These are phyloP conservation scores for Spergularia azorica DNA, from an alignment of 179 eudicot species.

Conservation along the genomic window DNA sequence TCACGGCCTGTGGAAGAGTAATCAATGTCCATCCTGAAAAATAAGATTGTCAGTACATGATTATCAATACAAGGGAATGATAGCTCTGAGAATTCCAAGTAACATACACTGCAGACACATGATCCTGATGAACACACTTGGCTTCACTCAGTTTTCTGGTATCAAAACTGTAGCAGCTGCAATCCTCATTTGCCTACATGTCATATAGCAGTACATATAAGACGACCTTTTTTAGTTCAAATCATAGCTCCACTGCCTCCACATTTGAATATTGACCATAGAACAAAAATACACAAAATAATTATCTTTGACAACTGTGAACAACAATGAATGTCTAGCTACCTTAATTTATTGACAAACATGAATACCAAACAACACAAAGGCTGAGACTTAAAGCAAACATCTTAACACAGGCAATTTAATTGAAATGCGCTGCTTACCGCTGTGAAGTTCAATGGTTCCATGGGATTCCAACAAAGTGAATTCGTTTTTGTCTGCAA, in stretches of 20 bases:
- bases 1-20: constrained; percentile 98
- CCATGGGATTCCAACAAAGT: constrained; percentile 93
- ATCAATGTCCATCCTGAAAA: constrained; percentile 90
- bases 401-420: background rate
- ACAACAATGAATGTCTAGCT: too few relatives aligned
- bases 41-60: constrained; percentile 3
- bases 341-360: too few relatives aligned
- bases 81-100: background rate
- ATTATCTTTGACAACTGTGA: too few relatives aligned
- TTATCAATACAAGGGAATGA: constrained; percentile 2
- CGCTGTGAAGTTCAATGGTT: constrained; percentile 95
- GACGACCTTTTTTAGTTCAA: background rate
- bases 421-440: constrained; percentile 44
- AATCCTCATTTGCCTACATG: constrained; percentile 89
- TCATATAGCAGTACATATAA: background rate
- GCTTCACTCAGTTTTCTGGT: constrained; percentile 78
- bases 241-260: background rate
- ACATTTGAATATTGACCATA: too few relatives aligned
- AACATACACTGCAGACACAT: constrained; percentile 96
- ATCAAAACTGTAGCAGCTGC: constrained; percentile 93
- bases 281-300: too few relatives aligned
- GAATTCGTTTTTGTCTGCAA: constrained; percentile 85
- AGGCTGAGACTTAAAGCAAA: too few relatives aligned
- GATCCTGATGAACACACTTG: constrained; percentile 93
- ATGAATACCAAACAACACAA: too few relatives aligned